phyloP scores from a whole-genome alignment of 2,329 filamentous ascomycete genomes.

The Penicillium sp. region DNA sequence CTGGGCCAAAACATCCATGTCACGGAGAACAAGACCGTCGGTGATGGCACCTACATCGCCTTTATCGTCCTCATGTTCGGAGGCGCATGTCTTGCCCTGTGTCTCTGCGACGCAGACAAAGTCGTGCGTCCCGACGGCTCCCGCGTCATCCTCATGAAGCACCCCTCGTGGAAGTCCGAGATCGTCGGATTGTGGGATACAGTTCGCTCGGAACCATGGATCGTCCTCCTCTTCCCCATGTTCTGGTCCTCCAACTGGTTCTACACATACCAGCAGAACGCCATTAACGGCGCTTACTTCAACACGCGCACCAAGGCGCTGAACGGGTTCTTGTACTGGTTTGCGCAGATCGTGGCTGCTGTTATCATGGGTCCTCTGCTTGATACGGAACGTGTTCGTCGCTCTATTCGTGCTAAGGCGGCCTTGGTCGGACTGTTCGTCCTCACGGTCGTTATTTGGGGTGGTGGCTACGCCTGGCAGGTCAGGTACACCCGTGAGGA shows the following conservation, averaged over 20 bases:
- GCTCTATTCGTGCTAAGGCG: constrained; percentile 64
- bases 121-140: constrained; percentile 74
- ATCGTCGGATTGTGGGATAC: constrained; percentile 71
- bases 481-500: constrained; percentile 53
- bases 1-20: constrained; percentile 44
- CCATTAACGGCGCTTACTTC: constrained; percentile 67
- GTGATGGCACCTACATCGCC: constrained; percentile 75
- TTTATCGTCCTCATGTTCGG: constrained; percentile 76
- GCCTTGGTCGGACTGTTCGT: constrained; percentile 60
- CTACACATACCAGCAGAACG: constrained; percentile 74
- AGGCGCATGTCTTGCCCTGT: constrained; percentile 67
- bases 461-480: constrained; percentile 75
- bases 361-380: constrained; percentile 68
- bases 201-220: constrained; percentile 66
- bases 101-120: constrained; percentile 66
- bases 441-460: constrained; percentile 75
- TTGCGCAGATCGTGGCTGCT: constrained; percentile 72
- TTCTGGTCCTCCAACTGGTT: constrained; percentile 77
- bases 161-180: constrained; percentile 79
- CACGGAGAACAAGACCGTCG: constrained; percentile 36
- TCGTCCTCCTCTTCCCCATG: constrained; percentile 74
- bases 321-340: constrained; percentile 73
- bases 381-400: constrained; percentile 58
- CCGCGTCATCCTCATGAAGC: constrained; percentile 79
- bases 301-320: constrained; percentile 69